Base-by-base conservation (phyloP, 2,329 filamentous ascomycete species). In the Colletotrichum simmondsii region DNA sequence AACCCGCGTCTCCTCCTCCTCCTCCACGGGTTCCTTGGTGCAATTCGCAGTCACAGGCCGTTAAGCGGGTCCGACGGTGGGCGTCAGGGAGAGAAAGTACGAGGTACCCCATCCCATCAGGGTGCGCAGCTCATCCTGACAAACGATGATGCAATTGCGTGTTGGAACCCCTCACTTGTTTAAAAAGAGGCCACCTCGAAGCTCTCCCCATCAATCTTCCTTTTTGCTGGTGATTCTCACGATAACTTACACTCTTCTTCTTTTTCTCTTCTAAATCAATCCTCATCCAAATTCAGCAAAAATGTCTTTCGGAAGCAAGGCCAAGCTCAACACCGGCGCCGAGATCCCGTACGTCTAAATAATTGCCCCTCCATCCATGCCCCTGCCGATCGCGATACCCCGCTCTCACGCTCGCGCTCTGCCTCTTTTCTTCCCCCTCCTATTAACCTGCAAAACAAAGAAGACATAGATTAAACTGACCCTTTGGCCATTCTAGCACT, bases 271-370 rank as follows among this genome's bases (percentile, higher is more conserved):
- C 60, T 49, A 46, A 60, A 35, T 14, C 16, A 30, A 14, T 19
- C 4, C 4, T 24, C n/a, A n/a, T 8, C 3, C n/a, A 53, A 28
- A 53, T 26, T 37, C 66, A 24, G 26, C 30, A 75, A 79, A 64
- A 75, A 92, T 92, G 90, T 91, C 90, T 79, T 83, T 85, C 78
- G 87, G 84, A 71, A 83, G 80, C 76, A 85, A 89, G 81, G 88
- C 90, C 77, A 89, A 88, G 74, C 87, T 91, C 78, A 91, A 88
- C 84, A 87, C 88, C 67, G 92, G 92, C 76, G 88, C 89, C 79
- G 90, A 91, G 83, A 93, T 93, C 69, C 89, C 91, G 71, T 73
- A 71, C 30, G 71, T 72, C 35, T 54, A 8, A 19, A 26, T 22
- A 19, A 26, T 22, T 46, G 22, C 58, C 49, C 49, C 61, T 52